phyloP scores from a whole-genome alignment of 2,329 filamentous ascomycete species.

The Cyclaneusma minus region DNA sequence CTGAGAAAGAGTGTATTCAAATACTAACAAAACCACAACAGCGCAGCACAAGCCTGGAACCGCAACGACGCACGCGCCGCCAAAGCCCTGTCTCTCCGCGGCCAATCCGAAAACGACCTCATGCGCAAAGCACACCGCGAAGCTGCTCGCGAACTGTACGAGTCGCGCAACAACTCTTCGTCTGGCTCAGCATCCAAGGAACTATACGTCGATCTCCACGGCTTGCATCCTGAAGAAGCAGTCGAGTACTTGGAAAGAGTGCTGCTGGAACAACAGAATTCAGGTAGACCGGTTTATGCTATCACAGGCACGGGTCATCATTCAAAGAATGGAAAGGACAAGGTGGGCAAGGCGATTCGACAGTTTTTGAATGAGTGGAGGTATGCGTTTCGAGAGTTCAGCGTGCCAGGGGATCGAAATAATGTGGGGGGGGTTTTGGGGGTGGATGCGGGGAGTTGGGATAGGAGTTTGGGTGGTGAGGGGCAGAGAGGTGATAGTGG shows the following conservation, averaged over 20 bases:
- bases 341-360: conserved; percentile 87
- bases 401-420: conserved; percentile 80
- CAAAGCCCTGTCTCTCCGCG: conserved; percentile 83
- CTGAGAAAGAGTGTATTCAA: background rate
- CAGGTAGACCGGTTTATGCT: conserved; percentile 69
- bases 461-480: conserved; percentile 27
- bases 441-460: conserved; percentile 52
- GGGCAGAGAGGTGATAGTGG: background rate
- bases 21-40: conserved; percentile 21
- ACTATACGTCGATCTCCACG: conserved; percentile 89
- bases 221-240: conserved; percentile 95
- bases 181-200: conserved; percentile 43
- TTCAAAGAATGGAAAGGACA: conserved; percentile 97
- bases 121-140: conserved; percentile 97
- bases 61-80: conserved; percentile 92
- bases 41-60: conserved; percentile 96
- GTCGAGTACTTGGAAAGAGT: conserved; percentile 86
- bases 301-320: conserved; percentile 96
- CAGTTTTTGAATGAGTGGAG: conserved; percentile 89
- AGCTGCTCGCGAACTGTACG: conserved; percentile 80
- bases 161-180: conserved; percentile 63
- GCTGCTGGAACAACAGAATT: conserved; percentile 64
- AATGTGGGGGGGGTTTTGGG: conserved; percentile 64
- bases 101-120: conserved; percentile 89
- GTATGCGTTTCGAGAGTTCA: conserved; percentile 92